Evolutionary conservation across 2,329 filamentous ascomycete species (phyloP).

Genomic region (Aschersonia sp.): DNA sequence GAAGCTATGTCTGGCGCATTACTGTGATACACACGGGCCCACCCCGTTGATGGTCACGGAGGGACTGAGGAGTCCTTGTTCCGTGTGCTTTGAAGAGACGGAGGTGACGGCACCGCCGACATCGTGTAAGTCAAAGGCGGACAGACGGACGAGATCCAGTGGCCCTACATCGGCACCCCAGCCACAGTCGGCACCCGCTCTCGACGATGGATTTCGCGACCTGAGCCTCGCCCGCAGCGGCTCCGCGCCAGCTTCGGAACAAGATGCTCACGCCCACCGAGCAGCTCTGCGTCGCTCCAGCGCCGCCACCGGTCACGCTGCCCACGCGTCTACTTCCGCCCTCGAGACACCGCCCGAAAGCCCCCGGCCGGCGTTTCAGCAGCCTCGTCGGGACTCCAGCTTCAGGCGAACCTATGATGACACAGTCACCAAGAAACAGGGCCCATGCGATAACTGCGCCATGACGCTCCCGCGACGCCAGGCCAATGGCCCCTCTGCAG

Average conservation of each 20-base stretch:
- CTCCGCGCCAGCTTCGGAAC: conserved; percentile 27
- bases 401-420: conserved; percentile 51
- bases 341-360: conserved; percentile 45
- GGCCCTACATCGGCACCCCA: conserved; percentile 20
- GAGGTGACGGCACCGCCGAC: conserved; percentile 1
- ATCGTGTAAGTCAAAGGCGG: conserved; percentile 8
- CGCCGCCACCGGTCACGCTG: conserved; percentile 3
- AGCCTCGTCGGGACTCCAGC: conserved; percentile 37
- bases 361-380: conserved; percentile 27
- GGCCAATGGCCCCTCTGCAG: conserved; percentile 10
- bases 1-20: conserved; percentile 55
- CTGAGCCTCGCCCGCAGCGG: conserved; percentile 30
- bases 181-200: conserved; percentile 18
- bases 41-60: conserved; percentile 58
- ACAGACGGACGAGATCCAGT: conserved; percentile 25
- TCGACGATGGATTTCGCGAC: conserved; percentile 32
- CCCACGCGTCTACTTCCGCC: conserved; percentile 20
- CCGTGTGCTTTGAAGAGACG: conserved; percentile 37
- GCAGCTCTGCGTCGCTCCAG: conserved; percentile 26
- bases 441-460: conserved; percentile 54
- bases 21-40: conserved; percentile 56
- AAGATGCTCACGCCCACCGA: conserved; percentile 27
- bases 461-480: conserved; percentile 40
- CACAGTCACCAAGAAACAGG: conserved; percentile 46
- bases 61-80: conserved; percentile 45